Conservation (phyloP, 2,329 filamentous ascomycete species). For the Phyllosticta citrichinensis region DNA sequence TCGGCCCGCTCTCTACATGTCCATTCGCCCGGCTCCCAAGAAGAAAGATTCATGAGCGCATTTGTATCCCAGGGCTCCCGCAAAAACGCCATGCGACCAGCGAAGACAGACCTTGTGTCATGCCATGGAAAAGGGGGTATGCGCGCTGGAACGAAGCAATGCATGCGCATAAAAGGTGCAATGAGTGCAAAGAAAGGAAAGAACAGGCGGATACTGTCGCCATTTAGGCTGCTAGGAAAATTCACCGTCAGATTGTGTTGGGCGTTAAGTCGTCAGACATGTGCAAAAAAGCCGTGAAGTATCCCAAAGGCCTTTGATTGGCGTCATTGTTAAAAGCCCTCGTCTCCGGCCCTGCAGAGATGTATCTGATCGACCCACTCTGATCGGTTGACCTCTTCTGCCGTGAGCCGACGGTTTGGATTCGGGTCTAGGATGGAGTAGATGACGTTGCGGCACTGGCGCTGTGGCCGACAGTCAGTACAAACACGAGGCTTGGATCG, state of each 20-base stretch:
- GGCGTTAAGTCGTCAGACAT: background rate
- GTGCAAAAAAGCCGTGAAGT: slow-evolving; percentile 3
- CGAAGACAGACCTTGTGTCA: slow-evolving; percentile 13
- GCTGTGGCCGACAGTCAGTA: slow-evolving; percentile 41
- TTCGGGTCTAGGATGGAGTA: slow-evolving; percentile 98
- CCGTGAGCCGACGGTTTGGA: slow-evolving; percentile 81
- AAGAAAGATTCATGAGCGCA: slow-evolving; percentile 3
- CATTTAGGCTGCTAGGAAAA: background rate
- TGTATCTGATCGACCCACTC: slow-evolving; percentile 98
- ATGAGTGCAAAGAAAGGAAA: slow-evolving; percentile 12
- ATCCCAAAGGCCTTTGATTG: slow-evolving; percentile 8
- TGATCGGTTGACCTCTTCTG: slow-evolving; percentile 92
- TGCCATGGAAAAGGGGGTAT: slow-evolving; percentile 27
- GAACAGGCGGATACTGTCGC: background rate
- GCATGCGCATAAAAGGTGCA: slow-evolving; percentile 17
- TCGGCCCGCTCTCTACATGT: slow-evolving; percentile 8
- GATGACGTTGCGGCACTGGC: slow-evolving; percentile 94
- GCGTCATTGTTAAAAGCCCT: slow-evolving; percentile 59
- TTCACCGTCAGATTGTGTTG: background rate
- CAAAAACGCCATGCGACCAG: slow-evolving; percentile 9
- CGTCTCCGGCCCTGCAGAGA: slow-evolving; percentile 90
- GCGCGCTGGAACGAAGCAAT: slow-evolving; percentile 22
- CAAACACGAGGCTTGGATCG: slow-evolving; percentile 10
- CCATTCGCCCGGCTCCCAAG: slow-evolving; percentile 6
- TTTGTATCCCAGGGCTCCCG: slow-evolving; percentile 4